Evolutionary conservation across 169 alveolate genomes (phyloP).

Genomic region (Sarcocystis neurona): DNA sequence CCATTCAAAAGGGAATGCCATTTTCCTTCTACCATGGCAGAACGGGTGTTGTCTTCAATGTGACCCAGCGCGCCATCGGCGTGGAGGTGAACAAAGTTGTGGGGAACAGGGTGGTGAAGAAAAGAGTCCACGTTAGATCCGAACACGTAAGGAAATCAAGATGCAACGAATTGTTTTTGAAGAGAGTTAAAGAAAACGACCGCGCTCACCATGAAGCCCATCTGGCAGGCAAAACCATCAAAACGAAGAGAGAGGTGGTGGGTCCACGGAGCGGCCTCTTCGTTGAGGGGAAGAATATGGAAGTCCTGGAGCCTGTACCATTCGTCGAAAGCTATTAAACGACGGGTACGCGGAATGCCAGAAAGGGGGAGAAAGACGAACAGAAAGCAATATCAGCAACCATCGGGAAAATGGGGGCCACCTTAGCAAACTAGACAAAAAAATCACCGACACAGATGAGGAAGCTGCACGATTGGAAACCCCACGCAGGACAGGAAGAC

Average conservation of each 20-base stretch:
- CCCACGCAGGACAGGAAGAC: too few species aligned
- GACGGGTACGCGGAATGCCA: too few species aligned
- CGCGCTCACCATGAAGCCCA: constrained; percentile 91
- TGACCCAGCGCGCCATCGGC: constrained; percentile 95
- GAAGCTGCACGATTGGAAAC: too few species aligned
- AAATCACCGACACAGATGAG: too few species aligned
- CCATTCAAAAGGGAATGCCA: constrained; percentile 99
- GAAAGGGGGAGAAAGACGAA: too few species aligned
- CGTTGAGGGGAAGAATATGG: constrained; percentile 44
- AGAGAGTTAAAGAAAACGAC: constrained; percentile 92
- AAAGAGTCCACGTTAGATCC: constrained; percentile 96
- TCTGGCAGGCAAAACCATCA: constrained; percentile 78
- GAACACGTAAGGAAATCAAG: constrained; percentile 97
- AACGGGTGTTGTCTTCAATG: constrained; percentile 98
- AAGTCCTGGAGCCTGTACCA: constrained; percentile 60
- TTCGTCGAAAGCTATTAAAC: constrained; percentile 50
- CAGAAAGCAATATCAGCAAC: too few species aligned
- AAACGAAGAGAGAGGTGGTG: constrained; percentile 70
- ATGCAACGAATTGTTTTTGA: constrained; percentile 95
- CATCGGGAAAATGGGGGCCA: too few species aligned
- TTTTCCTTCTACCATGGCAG: constrained; percentile 97
- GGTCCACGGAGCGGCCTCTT: constrained; percentile 78
- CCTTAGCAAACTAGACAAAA: too few species aligned
- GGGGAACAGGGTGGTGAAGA: constrained; percentile 93
- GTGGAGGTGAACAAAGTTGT: constrained; percentile 97